These are phyloP conservation scores for Rhodamnia rubescens DNA, from an alignment of 345 rosid genomes.

Conservation along the genomic window DNA sequence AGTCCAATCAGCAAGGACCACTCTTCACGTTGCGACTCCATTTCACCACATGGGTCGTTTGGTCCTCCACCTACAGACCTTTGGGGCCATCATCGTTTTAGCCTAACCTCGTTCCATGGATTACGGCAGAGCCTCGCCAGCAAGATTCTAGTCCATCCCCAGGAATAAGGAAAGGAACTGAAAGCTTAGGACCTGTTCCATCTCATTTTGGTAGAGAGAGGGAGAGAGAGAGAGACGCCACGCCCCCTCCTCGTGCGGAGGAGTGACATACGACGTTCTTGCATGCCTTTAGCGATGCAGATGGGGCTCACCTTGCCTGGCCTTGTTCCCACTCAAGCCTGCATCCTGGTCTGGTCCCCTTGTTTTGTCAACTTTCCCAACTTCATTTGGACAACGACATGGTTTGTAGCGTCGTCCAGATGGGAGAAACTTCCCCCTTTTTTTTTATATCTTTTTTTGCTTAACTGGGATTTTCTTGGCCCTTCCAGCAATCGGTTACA, in stretches of 20 bases:
- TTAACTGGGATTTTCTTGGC: too few relatives aligned
- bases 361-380: neutral
- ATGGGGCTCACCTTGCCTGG: neutral
- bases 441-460: neutral
- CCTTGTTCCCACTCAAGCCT: neutral
- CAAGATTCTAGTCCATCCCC: neutral
- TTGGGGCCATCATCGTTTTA: neutral
- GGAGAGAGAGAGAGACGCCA: neutral
- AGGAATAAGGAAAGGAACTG: neutral
- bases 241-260: neutral
- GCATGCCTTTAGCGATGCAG: neutral
- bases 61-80: neutral
- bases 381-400: neutral
- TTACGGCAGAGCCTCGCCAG: neutral
- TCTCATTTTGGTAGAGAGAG: neutral
- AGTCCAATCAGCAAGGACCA: neutral
- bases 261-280: neutral
- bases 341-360: neutral
- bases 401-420: neutral
- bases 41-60: neutral
- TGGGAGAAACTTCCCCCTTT: neutral
- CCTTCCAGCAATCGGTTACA: too few relatives aligned
- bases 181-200: neutral
- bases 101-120: neutral
- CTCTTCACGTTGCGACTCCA: neutral